Percentiles rank a stretch among this genome's conserved stretches.
phyloP scores from a whole-genome alignment of 768 basidiomycete genomes.

The Cystobasidiopsis lactophilus region DNA sequence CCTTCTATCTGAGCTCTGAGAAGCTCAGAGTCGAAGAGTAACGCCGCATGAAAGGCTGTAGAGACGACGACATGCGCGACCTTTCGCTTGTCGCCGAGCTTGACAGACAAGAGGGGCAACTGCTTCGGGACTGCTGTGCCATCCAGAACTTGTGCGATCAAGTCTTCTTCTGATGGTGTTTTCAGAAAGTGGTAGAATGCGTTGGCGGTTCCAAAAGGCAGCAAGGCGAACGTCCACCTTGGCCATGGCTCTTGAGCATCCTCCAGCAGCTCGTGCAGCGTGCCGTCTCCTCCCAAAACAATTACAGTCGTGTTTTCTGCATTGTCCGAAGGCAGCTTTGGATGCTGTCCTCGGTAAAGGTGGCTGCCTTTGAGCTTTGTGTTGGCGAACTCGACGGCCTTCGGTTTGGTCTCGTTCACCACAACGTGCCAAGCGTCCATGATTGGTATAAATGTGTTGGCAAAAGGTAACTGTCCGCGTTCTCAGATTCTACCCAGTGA shows the following conservation, averaged over 20 bases:
- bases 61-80: slow-evolving; percentile 68
- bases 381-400: too few relatives aligned
- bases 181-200: slow-evolving; percentile 65
- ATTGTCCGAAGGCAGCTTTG: too few relatives aligned
- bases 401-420: too few relatives aligned
- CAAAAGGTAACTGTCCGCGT: too few relatives aligned
- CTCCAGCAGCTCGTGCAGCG: slow-evolving; percentile 68
- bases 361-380: too few relatives aligned
- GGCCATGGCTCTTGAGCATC: slow-evolving; percentile 25
- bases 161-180: slow-evolving; percentile 28
- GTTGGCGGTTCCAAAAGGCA: slow-evolving; percentile 75
- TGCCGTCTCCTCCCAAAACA: slow-evolving; percentile 61
- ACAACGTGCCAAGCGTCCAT: too few relatives aligned
- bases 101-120: slow-evolving; percentile 27
- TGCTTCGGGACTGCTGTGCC: slow-evolving; percentile 32
- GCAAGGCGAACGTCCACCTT: slow-evolving; percentile 6
- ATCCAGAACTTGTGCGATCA: slow-evolving; percentile 7
- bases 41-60: slow-evolving; percentile 60
- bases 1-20: slow-evolving; percentile 49
- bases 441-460: too few relatives aligned
- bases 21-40: slow-evolving; percentile 45
- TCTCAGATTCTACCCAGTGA: too few relatives aligned
- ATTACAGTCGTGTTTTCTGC: slow-evolving; percentile 7
- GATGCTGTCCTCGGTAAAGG: too few relatives aligned
- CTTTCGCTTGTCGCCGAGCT: slow-evolving; percentile 25